Base-by-base conservation (phyloP, 1,284 basidiomycete genomes). In the Volvariella surrecta region DNA sequence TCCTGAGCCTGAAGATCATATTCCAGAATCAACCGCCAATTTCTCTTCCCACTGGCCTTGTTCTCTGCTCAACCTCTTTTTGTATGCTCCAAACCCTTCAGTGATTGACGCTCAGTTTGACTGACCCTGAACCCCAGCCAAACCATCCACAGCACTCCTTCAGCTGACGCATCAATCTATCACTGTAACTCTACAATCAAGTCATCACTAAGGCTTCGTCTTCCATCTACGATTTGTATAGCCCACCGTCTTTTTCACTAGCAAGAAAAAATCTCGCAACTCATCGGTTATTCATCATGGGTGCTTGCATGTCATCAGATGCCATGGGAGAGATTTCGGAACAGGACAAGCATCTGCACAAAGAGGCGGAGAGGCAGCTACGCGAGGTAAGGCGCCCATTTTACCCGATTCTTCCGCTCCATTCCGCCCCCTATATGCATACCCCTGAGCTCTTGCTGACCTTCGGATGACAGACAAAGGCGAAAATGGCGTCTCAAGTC, bases 241-340 rank as follows among this genome's bases (percentile, higher is more conserved):
- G 30, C 30, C 30, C 10, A 32, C n/a, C 38, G 18, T 45, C 19
- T 30, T 19, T 32, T 2, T 21, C 18, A 13, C 30, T 17, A 8
- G 10, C 20, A 18, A 40, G 28, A 30, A 9, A 18, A 37, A 32
- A 24, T 32, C 34, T 37, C 4, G 15, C 34, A 37, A 28, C 6
- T 28, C 24, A 4, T 11, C 6, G 24, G 6, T 19, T 19, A 37
- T 6, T 28, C 38, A 42, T 47, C 37, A 91, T 91, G 88, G 89
- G 88, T 52, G 73, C 74, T 32, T 91, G 88, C 58, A 64, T 88
- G 53, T 90, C 86, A 19, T 66, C 77, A 8, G 64, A 61, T n/a
- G 65, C 66, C 1, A 63, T 63, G 13, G 55, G 69, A 9, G 79
- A 79, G 45, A 63, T 79, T 16, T 66, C 71, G 11, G 80, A 84